phyloP scores from a whole-genome alignment of 2,329 filamentous ascomycete genomes.

The Colletotrichum chrysophilum region DNA sequence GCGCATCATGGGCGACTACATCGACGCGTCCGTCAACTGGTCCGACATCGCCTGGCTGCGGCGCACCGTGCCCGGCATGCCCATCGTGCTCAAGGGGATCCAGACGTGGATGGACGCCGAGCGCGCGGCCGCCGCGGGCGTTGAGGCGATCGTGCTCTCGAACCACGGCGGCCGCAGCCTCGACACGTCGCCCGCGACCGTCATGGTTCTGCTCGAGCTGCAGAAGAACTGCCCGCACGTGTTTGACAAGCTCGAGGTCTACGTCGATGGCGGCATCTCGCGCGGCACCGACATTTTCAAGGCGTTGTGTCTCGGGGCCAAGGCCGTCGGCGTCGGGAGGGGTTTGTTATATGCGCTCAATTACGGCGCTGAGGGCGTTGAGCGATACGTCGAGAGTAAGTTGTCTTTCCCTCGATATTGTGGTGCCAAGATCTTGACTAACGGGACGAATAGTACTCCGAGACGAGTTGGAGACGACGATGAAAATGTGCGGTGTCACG shows the following conservation, averaged over 20 bases:
- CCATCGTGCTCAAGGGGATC: constrained; percentile 73
- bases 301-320: constrained; percentile 68
- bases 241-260: constrained; percentile 65
- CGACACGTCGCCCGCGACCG: constrained; percentile 56
- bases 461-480: constrained; percentile 70
- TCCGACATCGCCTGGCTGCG: constrained; percentile 70
- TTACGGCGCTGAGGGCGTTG: constrained; percentile 65
- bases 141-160: constrained; percentile 71
- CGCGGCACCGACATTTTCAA: constrained; percentile 72
- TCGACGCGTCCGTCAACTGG: constrained; percentile 66
- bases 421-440: background rate
- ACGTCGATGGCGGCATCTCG: constrained; percentile 69
- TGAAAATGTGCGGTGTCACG: constrained; percentile 70
- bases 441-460: constrained; percentile 42
- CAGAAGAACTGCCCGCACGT: constrained; percentile 65
- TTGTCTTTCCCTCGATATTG: constrained; percentile 23
- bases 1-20: constrained; percentile 59
- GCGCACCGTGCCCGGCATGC: constrained; percentile 55
- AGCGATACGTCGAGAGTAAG: constrained; percentile 58
- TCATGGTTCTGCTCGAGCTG: constrained; percentile 67
- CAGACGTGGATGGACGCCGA: constrained; percentile 69
- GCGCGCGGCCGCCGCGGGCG: constrained; percentile 62
- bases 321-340: constrained; percentile 66
- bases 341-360: constrained; percentile 64
- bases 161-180: constrained; percentile 72